These are phyloP conservation scores for Bremia lactucae DNA, from an alignment of 352 stramenopile genomes.

Conservation along the genomic window DNA sequence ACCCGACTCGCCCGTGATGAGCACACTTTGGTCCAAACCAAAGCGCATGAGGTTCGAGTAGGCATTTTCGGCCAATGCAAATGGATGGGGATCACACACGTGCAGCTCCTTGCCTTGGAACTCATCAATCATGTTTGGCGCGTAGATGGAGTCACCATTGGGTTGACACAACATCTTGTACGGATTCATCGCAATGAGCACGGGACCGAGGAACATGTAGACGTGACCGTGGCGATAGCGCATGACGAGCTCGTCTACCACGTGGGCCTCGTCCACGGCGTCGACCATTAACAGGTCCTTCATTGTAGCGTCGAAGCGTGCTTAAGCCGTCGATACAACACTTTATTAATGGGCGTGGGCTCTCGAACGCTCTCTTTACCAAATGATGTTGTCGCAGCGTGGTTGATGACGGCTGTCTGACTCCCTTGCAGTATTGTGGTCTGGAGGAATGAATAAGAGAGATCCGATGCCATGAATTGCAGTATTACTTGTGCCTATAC, in stretches of 20 bases:
- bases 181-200: slow-evolving; percentile 86
- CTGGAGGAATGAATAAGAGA: slow-evolving; percentile 6
- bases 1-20: slow-evolving; percentile 80
- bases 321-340: slow-evolving; percentile 13
- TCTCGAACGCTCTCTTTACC: slow-evolving; percentile 18
- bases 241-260: slow-evolving; percentile 64
- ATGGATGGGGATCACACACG: slow-evolving; percentile 73
- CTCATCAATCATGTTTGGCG: slow-evolving; percentile 57
- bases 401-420: no score
- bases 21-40: slow-evolving; percentile 70
- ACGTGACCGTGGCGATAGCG: slow-evolving; percentile 77
- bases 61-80: slow-evolving; percentile 73
- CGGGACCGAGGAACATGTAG: slow-evolving; percentile 87
- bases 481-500: not conserved
- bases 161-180: slow-evolving; percentile 76
- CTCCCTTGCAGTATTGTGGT: no score
- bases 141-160: slow-evolving; percentile 69
- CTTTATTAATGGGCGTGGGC: slow-evolving; percentile 3
- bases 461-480: no score
- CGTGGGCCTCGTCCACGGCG: slow-evolving; percentile 58
- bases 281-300: slow-evolving; percentile 78
- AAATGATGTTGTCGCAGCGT: slow-evolving; percentile 25
- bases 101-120: slow-evolving; percentile 79
- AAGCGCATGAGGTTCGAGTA: slow-evolving; percentile 88
- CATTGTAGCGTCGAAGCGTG: slow-evolving; percentile 12